Percentiles rank a stretch among this genome's conserved stretches.
Evolutionary conservation across 2,329 filamentous ascomycete species (phyloP).

Genomic region (Chaetomium olivaceum): DNA sequence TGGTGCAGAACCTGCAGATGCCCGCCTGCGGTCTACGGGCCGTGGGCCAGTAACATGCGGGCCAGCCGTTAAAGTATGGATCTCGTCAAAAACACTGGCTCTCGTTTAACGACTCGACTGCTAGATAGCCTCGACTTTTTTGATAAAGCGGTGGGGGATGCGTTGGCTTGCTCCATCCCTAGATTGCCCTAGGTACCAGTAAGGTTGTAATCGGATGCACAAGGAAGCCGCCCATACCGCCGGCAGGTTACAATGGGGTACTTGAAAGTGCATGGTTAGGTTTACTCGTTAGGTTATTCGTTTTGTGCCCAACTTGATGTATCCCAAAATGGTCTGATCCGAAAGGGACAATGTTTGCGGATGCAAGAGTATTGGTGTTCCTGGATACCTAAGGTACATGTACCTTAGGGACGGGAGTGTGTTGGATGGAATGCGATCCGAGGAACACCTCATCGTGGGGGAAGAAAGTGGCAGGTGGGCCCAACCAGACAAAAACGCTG

Average conservation of each 20-base stretch:
- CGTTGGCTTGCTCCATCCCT: neutral
- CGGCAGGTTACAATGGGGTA: neutral
- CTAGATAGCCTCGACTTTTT: neutral
- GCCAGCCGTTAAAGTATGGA: neutral
- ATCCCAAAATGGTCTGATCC: neutral
- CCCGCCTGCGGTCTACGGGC: constrained; percentile 16
- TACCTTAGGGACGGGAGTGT: neutral
- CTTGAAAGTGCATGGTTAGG: neutral
- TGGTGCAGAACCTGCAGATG: constrained; percentile 16
- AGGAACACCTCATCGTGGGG: neutral
- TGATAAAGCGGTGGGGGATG: neutral
- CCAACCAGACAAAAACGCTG: neutral
- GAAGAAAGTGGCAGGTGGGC: neutral
- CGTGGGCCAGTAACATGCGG: neutral
- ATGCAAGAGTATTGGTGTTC: neutral
- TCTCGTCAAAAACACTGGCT: neutral
- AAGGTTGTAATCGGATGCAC: neutral
- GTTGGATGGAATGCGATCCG: no score
- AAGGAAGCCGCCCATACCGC: neutral
- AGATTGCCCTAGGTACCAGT: neutral
- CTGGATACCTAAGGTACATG: no score
- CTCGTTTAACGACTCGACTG: neutral
- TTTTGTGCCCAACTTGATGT: neutral
- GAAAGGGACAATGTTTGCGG: neutral
- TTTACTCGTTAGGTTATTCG: neutral